phyloP scores from a whole-genome alignment of 2,329 filamentous ascomycete genomes.

The Beauveria sp. region DNA sequence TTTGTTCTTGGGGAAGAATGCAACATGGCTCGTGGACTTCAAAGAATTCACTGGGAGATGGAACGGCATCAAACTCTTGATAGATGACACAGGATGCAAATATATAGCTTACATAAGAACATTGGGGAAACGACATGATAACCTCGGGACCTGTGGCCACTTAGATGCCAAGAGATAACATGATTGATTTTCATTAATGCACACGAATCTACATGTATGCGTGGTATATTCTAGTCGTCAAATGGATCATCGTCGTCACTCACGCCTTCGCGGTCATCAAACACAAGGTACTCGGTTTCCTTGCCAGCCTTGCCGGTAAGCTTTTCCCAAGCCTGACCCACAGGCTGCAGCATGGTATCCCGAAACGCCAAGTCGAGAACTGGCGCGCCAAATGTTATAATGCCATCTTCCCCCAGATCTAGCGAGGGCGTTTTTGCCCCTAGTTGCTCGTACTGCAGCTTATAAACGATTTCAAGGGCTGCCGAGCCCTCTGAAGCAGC shows the following conservation, averaged over 20 bases:
- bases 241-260: conserved; percentile 51
- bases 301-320: conserved; percentile 46
- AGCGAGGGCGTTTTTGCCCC: conserved; percentile 21
- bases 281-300: conserved; percentile 62
- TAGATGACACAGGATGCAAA: background rate
- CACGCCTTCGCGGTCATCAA: conserved; percentile 63
- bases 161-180: background rate
- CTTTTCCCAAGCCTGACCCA: conserved; percentile 62
- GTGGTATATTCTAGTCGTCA: conserved; percentile 25
- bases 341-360: conserved; percentile 58
- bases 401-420: conserved; percentile 27
- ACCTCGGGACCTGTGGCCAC: too few relatives aligned
- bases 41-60: background rate
- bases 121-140: background rate
- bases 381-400: conserved; percentile 51
- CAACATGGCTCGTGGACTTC: background rate
- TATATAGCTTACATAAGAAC: background rate
- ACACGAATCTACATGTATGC: background rate
- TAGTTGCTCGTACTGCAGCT: conserved; percentile 49
- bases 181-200: conserved; percentile 15
- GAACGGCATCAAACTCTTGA: too few relatives aligned
- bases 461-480: conserved; percentile 35
- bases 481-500: conserved; percentile 24
- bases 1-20: background rate
- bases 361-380: conserved; percentile 65